Percentiles rank a stretch among this genome's conserved stretches.
Conservation (phyloP, 257 asterid genomes). For the Rubia yunnanensis region DNA sequence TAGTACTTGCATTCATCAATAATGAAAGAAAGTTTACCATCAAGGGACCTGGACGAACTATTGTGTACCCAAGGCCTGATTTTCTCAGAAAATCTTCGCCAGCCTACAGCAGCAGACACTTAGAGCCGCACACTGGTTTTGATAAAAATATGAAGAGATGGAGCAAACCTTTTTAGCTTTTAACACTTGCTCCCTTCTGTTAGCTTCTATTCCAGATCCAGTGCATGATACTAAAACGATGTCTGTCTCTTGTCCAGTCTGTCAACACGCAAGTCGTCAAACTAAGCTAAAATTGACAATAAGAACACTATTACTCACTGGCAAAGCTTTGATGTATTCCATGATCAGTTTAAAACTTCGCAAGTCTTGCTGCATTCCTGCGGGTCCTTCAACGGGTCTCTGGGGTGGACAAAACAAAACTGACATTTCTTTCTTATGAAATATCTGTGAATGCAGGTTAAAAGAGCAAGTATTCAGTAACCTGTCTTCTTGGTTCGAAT, state of each 20-base stretch:
- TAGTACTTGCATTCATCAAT: too few relatives aligned
- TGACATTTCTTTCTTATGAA: too few relatives aligned
- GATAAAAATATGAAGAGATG: slow-evolving; percentile 10
- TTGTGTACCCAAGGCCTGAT: slow-evolving; percentile 98
- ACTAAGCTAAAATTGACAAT: not conserved
- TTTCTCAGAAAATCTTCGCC: slow-evolving; percentile 88
- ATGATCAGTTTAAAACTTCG: slow-evolving; percentile 88
- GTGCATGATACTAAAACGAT: slow-evolving; percentile 90
- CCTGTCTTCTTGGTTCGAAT: slow-evolving; percentile 97
- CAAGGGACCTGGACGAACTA: slow-evolving; percentile 89
- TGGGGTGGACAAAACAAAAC: slow-evolving; percentile 10
- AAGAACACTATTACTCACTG: slow-evolving; percentile 40
- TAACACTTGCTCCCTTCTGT: slow-evolving; percentile 83
- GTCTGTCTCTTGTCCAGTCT: slow-evolving; percentile 98
- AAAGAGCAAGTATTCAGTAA: slow-evolving; percentile 23
- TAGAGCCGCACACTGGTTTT: too few relatives aligned
- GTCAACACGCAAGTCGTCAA: slow-evolving; percentile 22
- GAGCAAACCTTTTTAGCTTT: slow-evolving; percentile 75
- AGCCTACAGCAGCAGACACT: slow-evolving; percentile 35
- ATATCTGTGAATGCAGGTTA: too few relatives aligned
- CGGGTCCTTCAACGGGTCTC: slow-evolving; percentile 57
- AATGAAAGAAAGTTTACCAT: slow-evolving; percentile 57
- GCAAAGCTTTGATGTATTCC: slow-evolving; percentile 92
- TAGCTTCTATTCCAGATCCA: slow-evolving; percentile 78
- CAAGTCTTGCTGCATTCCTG: slow-evolving; percentile 61